A percentile compares a stretch with the other conserved stretches of the same genome.
phyloP scores from a whole-genome alignment of 495 filamentous ascomycete species.

The Trichocladium uniseriatum region DNA sequence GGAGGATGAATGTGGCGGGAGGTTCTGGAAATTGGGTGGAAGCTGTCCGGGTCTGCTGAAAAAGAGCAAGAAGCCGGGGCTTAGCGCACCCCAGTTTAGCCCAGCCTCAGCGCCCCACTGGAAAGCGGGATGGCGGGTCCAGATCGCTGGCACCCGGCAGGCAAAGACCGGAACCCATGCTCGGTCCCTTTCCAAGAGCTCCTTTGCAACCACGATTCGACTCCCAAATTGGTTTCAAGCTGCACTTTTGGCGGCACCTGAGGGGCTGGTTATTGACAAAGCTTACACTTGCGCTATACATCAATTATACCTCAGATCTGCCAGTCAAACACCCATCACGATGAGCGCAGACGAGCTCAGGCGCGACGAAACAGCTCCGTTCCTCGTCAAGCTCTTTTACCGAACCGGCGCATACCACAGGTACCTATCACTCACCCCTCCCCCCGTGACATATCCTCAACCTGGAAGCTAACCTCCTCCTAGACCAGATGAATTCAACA shows the following conservation, averaged over 20 bases:
- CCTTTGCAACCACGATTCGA: neutral
- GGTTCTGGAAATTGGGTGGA: neutral
- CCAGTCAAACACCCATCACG: neutral
- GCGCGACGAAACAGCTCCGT: slow-evolving; percentile 46
- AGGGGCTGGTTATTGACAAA: no score
- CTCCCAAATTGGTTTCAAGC: neutral
- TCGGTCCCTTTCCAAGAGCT: no score
- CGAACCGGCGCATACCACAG: slow-evolving; percentile 61
- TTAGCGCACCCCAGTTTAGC: no score
- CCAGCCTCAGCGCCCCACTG: no score
- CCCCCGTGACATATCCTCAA: neutral
- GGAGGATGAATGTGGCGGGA: neutral
- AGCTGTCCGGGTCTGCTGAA: neutral
- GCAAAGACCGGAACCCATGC: neutral
- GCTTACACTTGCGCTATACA: no score
- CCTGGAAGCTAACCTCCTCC: neutral
- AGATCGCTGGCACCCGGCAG: no score
- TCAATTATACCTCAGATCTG: neutral
- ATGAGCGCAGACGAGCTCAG: neutral
- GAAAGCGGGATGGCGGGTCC: no score
- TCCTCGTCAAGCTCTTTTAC: slow-evolving; percentile 88
- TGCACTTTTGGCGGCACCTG: no score
- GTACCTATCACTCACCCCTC: slow-evolving; percentile 31
- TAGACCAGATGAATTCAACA: slow-evolving; percentile 58
- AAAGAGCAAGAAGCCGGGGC: no score